These are phyloP conservation scores for Phyllosticta paracitricarpa DNA, from an alignment of 2,329 filamentous ascomycete species.

Conservation along the genomic window DNA sequence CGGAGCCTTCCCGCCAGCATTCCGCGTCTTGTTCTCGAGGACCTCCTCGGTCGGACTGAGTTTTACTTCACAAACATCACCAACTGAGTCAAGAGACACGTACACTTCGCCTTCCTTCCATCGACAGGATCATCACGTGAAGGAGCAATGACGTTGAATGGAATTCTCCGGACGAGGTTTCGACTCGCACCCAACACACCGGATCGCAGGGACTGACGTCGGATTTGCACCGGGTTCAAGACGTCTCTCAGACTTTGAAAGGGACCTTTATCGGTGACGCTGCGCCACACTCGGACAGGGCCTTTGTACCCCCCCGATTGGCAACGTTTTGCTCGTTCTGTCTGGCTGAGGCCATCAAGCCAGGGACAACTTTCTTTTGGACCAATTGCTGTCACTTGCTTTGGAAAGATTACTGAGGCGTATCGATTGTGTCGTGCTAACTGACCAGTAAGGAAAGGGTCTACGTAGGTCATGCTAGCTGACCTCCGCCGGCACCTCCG, in stretches of 20 bases:
- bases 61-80: too few species aligned
- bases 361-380: neutral
- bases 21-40: too few species aligned
- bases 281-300: neutral
- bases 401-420: neutral
- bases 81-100: neutral
- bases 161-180: neutral
- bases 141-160: neutral
- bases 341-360: too few species aligned
- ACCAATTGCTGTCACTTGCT: neutral
- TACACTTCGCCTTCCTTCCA: neutral
- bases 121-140: neutral
- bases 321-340: too few species aligned
- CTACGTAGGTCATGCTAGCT: neutral
- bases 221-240: neutral
- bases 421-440: neutral
- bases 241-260: neutral
- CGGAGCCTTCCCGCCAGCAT: too few species aligned
- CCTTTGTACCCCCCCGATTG: neutral
- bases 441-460: neutral
- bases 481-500: neutral
- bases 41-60: too few species aligned
- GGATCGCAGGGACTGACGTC: neutral
- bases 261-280: neutral
- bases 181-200: neutral